phyloP scores from a whole-genome alignment of 257 asterid species.

The Nicotiana paniculata region DNA sequence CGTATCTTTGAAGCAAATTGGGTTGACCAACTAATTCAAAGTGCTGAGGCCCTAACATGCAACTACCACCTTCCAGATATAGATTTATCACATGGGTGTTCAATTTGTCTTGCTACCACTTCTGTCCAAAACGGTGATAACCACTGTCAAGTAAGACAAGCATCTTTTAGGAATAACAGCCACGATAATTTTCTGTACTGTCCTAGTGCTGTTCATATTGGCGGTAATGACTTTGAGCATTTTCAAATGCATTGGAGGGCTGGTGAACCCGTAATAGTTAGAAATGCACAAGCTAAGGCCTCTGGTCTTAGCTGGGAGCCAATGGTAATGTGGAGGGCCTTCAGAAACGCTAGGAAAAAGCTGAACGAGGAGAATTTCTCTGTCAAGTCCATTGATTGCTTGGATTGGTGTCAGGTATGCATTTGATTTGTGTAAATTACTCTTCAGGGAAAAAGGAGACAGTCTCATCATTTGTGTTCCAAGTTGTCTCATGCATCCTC shows the following conservation, averaged over 20 bases:
- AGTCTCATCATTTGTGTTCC: background rate
- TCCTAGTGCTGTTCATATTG: conserved; percentile 50
- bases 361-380: conserved; percentile 35
- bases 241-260: conserved; percentile 80
- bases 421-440: conserved; percentile 4
- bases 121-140: conserved; percentile 14
- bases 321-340: conserved; percentile 81
- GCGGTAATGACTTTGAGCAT: conserved; percentile 41
- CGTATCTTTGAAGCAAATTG: conserved; percentile 49
- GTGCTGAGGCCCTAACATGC: conserved; percentile 39
- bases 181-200: conserved; percentile 57
- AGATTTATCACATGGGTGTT: conserved; percentile 38
- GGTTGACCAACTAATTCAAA: conserved; percentile 44
- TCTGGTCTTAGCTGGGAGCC: conserved; percentile 96
- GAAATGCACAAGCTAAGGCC: conserved; percentile 38
- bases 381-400: conserved; percentile 79
- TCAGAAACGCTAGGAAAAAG: conserved; percentile 54
- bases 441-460: background rate
- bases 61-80: conserved; percentile 29
- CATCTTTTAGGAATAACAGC: conserved; percentile 46
- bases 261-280: conserved; percentile 81
- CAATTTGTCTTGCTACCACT: conserved; percentile 22
- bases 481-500: background rate
- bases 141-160: conserved; percentile 35
- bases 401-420: conserved; percentile 77